Base-by-base conservation (phyloP, 108 stramenopile genomes). In the Aurantiochytrium sp. region DNA sequence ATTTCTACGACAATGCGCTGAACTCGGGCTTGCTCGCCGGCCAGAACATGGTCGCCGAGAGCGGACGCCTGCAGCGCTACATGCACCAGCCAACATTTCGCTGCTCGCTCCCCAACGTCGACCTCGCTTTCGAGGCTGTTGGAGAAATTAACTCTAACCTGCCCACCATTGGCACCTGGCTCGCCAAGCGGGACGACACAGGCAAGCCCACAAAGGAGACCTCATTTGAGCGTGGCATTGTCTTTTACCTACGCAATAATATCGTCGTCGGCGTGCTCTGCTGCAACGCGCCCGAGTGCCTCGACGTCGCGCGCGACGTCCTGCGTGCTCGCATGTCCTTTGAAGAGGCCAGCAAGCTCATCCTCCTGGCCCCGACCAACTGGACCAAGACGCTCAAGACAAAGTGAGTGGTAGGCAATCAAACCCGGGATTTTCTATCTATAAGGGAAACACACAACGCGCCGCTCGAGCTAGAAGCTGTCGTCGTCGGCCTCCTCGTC, bases 291-390 rank as follows among this genome's bases (percentile, higher is more conserved):
- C n/a, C 42, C 24, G 73, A 81, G 30, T 81, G 73, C 4, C 73
- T 81, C 73, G 73, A 81, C 32, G 39, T 81, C 12, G 73, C 73
- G n/a, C 73, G 73, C 17, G 73, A 81, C 45, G 45, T 81, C 24
- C n/a, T 81, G 15, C 39, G 45, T 6, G 39, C 39, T 6, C 42
- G 73, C 45, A 48, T 81, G 73, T 30, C 36, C 42, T 41, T 81
- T 81, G 73, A 81, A 1, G 73, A 81, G 19, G 73, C 73, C 12
- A 48, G 42, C 39, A 81, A 48, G 42, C 39, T 81, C 42, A 81
- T 81, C 24, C 39, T 81, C 42, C 73, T 81, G 10, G 73, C 73
- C 19, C 73, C 73, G 30, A 27, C 39, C 36, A 41, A 81, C 1
- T 81, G 73, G 73, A 81, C 45, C 15, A 41, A 81, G 32, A 81